phyloP scores from a whole-genome alignment of 768 basidiomycete genomes.

The Lactarius hengduanensis region DNA sequence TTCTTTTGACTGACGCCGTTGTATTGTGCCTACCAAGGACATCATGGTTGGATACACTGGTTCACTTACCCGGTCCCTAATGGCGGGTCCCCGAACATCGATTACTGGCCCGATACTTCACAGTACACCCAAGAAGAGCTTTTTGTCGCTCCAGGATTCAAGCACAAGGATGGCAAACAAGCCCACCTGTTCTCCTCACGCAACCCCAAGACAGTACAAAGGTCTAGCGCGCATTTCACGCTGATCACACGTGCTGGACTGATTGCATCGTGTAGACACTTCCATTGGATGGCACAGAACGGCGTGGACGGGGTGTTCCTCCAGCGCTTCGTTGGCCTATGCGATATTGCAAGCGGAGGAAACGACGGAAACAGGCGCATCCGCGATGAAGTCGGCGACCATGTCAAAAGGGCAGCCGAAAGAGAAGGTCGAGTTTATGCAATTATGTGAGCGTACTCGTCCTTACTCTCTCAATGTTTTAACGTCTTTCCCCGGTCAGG shows the following conservation, averaged over 20 bases:
- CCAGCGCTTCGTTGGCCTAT: slow-evolving; percentile 72
- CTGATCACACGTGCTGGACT: slow-evolving; percentile 24
- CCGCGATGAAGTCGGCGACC: slow-evolving; percentile 71
- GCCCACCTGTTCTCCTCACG: slow-evolving; percentile 77
- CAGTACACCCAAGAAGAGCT: slow-evolving; percentile 69
- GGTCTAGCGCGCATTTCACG: slow-evolving; percentile 34
- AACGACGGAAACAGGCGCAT: slow-evolving; percentile 58
- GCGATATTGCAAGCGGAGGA: slow-evolving; percentile 49
- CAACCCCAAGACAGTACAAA: slow-evolving; percentile 67
- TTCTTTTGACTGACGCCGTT: not conserved
- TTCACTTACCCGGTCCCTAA: slow-evolving; percentile 63
- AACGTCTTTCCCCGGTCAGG: slow-evolving; percentile 42
- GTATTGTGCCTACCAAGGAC: slow-evolving; percentile 40
- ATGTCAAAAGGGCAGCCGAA: slow-evolving; percentile 75
- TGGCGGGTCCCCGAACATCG: slow-evolving; percentile 70
- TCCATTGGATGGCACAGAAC: slow-evolving; percentile 82
- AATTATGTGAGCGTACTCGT: slow-evolving; percentile 60
- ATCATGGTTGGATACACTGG: slow-evolving; percentile 90
- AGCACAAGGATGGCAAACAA: slow-evolving; percentile 53
- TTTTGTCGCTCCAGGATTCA: slow-evolving; percentile 65
- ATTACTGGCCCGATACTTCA: slow-evolving; percentile 79
- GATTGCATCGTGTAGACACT: slow-evolving; percentile 44
- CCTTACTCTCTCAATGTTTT: slow-evolving; percentile 3
- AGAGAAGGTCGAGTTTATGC: slow-evolving; percentile 78
- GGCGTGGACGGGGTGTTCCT: slow-evolving; percentile 80